Percentiles rank a stretch among this genome's conserved stretches.
phyloP scores from a whole-genome alignment of 805 yeast genomes.

The Yueomyces sp. region DNA sequence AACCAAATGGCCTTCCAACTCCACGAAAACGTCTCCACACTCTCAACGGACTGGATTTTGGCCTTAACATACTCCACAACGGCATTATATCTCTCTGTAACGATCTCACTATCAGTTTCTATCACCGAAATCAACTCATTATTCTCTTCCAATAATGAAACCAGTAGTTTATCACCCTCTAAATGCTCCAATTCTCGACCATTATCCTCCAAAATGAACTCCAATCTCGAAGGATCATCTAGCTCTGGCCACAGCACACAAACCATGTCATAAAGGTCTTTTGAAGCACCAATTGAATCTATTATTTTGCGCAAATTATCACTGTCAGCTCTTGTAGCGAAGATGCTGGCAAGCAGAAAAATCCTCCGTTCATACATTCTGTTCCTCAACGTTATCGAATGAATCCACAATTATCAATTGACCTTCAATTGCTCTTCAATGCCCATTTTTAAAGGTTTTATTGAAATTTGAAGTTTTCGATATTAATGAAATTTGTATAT shows the following conservation, averaged over 20 bases:
- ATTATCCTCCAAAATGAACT: slow-evolving; percentile 5
- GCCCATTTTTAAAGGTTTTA: too few relatives aligned
- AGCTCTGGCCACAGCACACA: slow-evolving; percentile 23
- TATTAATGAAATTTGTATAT: too few relatives aligned
- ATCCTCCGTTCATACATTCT: slow-evolving; percentile 12
- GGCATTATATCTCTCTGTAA: slow-evolving; percentile 5
- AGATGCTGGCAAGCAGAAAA: slow-evolving; percentile 12
- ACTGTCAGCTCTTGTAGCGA: slow-evolving; percentile 14
- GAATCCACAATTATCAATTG: too few relatives aligned
- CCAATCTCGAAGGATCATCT: slow-evolving; percentile 12
- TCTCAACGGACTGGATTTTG: slow-evolving; percentile 3
- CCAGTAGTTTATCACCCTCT: slow-evolving; percentile 12
- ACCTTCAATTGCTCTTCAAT: too few relatives aligned
- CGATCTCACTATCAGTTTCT: slow-evolving; percentile 11
- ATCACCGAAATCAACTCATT: slow-evolving; percentile 10
- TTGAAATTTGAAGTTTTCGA: too few relatives aligned
- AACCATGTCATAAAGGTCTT: slow-evolving; percentile 7
- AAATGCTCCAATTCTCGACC: slow-evolving; percentile 1
- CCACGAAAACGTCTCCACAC: not conserved
- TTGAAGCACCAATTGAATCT: slow-evolving; percentile 3
- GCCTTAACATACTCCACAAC: slow-evolving; percentile 7
- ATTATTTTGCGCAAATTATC: slow-evolving; percentile 4
- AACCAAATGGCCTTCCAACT: slow-evolving; percentile 7
- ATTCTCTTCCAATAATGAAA: slow-evolving; percentile 9
- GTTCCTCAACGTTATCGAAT: not conserved